phyloP scores from a whole-genome alignment of 371 early-diverging fungal species.

The Nematocida displodere region DNA sequence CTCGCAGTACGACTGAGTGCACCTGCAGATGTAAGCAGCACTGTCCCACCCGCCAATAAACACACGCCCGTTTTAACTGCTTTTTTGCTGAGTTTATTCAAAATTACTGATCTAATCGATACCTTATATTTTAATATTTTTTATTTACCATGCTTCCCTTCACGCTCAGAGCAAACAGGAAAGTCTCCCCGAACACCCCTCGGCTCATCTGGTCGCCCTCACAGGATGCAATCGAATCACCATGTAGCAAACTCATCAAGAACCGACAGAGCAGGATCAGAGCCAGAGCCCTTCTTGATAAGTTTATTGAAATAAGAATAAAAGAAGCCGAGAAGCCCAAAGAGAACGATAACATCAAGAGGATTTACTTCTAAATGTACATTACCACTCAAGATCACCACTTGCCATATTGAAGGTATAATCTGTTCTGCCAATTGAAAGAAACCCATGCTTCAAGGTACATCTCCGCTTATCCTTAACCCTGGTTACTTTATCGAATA shows the following conservation, averaged over 20 bases:
- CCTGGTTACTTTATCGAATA: constrained; percentile 65
- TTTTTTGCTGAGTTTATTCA: no score
- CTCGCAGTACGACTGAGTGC: no score
- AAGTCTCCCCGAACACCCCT: neutral
- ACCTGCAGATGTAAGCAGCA: no score
- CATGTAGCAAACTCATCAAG: constrained; percentile 38
- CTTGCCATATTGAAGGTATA: constrained; percentile 63
- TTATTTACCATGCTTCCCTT: constrained; percentile 34
- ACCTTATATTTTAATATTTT: constrained; percentile 32
- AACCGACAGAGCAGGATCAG: constrained; percentile 17
- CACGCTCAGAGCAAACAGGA: constrained; percentile 18
- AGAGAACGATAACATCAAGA: constrained; percentile 13
- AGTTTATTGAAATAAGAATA: constrained; percentile 42
- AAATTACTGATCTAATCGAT: no score
- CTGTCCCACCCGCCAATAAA: no score
- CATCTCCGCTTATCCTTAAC: constrained; percentile 64
- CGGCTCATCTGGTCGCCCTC: constrained; percentile 32
- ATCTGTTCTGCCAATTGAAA: constrained; percentile 63
- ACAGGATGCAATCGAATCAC: constrained; percentile 38
- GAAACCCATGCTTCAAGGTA: constrained; percentile 65
- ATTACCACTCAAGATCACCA: constrained; percentile 66
- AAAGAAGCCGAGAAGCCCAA: constrained; percentile 19
- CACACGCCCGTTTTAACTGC: no score
- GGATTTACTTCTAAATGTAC: neutral
- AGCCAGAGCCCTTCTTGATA: constrained; percentile 36